Base-by-base conservation (phyloP, 2,329 filamentous ascomycete species). In the Fusarium redolens region DNA sequence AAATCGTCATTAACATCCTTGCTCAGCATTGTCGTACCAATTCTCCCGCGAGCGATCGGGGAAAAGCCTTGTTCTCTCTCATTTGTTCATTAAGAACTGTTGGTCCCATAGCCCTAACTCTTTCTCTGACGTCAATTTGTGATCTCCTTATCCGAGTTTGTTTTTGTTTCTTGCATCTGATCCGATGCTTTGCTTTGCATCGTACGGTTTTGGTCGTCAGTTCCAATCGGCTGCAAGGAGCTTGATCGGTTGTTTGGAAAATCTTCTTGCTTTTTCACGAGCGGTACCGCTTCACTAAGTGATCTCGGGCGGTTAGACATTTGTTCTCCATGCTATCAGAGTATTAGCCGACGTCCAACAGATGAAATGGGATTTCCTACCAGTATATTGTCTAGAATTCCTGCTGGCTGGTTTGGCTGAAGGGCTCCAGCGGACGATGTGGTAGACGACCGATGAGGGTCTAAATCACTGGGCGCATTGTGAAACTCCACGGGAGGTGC, bases 141-240 rank as follows among this genome's bases (percentile, higher is more conserved):
- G 25, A 18, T 37, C 30, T 54, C 25, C 35, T 65, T 52, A 18
- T 38, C 59, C 43, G 56, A 65, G 11, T 47, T 64, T 30, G 51
- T 38, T 28, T 58, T 63, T 20, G 28, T 44, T 20, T 67, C 40
- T 22, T 67, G 52, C 11, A 50, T 41, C n/a, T 68, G 54, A n/a
- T 59, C 45, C 14, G 52, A 40, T 18, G 44, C 28, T 38, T 55
- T 41, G 4, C 44, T 45, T 43, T 66, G 44, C 14, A 54, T 17
- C 10, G 28, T 25, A 30, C 28, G 20, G 11, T 8, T 60, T 10
- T 64, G 45, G 25, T 44, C 37, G 7, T 65, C 59, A 17, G n/a
- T 35, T 52, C 52, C 47, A 3, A 65, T 45, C 12, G 61, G 48
- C 40, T 67, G 71, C 30, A 51, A 44, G 38, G 68, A 68, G 28